Conservation (phyloP, 768 basidiomycete species). For the Fomitopsis serialis region DNA sequence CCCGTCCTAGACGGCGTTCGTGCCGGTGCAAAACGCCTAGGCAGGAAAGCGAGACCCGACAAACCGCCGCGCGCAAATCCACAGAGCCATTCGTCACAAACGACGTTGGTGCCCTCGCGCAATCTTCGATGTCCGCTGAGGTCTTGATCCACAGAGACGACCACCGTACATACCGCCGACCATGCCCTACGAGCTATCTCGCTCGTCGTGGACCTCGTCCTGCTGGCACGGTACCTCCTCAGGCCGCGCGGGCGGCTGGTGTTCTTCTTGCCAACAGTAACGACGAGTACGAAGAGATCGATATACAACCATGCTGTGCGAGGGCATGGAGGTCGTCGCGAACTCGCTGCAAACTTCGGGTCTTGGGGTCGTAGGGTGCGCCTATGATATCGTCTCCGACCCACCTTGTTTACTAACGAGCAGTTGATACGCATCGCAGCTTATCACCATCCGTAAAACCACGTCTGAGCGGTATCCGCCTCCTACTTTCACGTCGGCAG, state of each 20-base stretch:
- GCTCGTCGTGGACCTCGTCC: conserved; percentile 75
- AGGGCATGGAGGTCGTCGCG: conserved; percentile 83
- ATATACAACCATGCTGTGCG: conserved; percentile 75
- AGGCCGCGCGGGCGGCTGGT: conserved; percentile 86
- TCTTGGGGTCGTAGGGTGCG: conserved; percentile 90
- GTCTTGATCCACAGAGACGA: conserved; percentile 34
- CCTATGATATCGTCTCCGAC: conserved; percentile 9
- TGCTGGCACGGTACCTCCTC: conserved; percentile 77
- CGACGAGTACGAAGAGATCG: conserved; percentile 86
- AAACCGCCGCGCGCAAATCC: not conserved
- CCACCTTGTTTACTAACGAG: not conserved
- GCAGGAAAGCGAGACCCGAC: conserved; percentile 48
- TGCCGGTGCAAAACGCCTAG: conserved; percentile 79
- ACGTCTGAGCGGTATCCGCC: conserved; percentile 39
- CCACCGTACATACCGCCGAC: conserved; percentile 85
- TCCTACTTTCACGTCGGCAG: conserved; percentile 46
- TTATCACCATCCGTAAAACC: conserved; percentile 86
- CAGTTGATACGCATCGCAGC: conserved; percentile 36
- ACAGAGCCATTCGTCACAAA: not conserved
- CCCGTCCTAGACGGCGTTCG: conserved; percentile 79
- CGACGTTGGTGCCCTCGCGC: not conserved
- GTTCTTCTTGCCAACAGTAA: conserved; percentile 92
- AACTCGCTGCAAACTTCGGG: conserved; percentile 93
- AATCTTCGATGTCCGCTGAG: not conserved
- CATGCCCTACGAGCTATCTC: conserved; percentile 89